Conservation (phyloP, 352 stramenopile species). For the Phytophthora boehmeriae region DNA sequence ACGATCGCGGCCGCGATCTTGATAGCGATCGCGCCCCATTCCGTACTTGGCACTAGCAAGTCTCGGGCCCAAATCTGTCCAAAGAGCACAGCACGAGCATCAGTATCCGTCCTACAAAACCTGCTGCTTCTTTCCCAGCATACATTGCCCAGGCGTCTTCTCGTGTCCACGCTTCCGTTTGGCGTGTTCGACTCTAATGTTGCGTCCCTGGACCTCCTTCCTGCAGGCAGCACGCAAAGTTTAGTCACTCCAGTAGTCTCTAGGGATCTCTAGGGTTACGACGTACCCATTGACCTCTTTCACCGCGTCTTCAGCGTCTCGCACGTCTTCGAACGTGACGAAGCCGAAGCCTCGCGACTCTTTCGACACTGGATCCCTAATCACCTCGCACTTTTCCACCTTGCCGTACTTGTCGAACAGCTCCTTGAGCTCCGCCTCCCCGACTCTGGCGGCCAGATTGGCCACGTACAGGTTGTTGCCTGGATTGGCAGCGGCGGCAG, state of each 20-base stretch:
- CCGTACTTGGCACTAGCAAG: slow-evolving; percentile 82
- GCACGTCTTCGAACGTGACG: slow-evolving; percentile 79
- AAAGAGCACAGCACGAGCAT: neutral
- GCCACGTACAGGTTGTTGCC: slow-evolving; percentile 87
- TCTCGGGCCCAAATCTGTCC: slow-evolving; percentile 68
- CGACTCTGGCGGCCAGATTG: slow-evolving; percentile 62
- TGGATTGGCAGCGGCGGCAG: slow-evolving; percentile 44
- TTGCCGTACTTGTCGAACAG: slow-evolving; percentile 78
- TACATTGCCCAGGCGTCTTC: slow-evolving; percentile 86
- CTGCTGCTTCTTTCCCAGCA: neutral
- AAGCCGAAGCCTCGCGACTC: slow-evolving; percentile 82
- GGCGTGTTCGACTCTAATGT: slow-evolving; percentile 79
- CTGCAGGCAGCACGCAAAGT: slow-evolving; percentile 29
- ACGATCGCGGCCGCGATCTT: slow-evolving; percentile 54
- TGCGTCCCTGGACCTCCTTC: slow-evolving; percentile 75
- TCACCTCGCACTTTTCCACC: slow-evolving; percentile 81
- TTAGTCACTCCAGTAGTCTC: too few species aligned
- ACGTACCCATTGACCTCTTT: slow-evolving; percentile 82
- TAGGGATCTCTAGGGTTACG: too few species aligned
- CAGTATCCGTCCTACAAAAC: neutral
- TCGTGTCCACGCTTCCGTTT: slow-evolving; percentile 83
- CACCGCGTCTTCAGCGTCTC: slow-evolving; percentile 78
- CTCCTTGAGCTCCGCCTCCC: slow-evolving; percentile 68
- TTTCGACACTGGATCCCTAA: slow-evolving; percentile 75
- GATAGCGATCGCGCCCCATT: slow-evolving; percentile 36